Conservation (phyloP, 352 stramenopile species). For the Chrysophaeum taylorii region DNA sequence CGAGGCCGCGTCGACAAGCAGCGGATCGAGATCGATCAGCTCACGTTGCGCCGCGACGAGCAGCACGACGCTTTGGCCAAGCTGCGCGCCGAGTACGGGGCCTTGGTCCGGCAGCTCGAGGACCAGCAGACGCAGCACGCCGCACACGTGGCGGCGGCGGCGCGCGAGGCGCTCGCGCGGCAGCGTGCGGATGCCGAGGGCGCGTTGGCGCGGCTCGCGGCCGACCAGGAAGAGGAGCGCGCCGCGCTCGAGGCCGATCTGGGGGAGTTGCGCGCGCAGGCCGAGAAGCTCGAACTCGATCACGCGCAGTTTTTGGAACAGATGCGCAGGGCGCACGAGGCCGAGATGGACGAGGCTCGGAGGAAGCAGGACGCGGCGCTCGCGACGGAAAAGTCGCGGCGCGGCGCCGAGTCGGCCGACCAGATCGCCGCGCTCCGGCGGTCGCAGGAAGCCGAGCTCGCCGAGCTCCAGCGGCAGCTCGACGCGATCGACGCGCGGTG, state of each 20-base stretch:
- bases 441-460: neutral
- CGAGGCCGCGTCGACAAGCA: neutral
- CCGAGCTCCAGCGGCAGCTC: neutral
- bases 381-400: no score
- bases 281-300: no score
- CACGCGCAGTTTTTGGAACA: no score
- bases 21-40: neutral
- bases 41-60: neutral
- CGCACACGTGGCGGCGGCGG: neutral
- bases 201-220: neutral
- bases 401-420: no score
- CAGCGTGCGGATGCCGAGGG: no score
- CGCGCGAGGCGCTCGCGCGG: neutral
- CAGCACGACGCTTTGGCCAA: neutral
- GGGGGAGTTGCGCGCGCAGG: no score
- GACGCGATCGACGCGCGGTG: no score
- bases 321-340: no score
- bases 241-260: neutral
- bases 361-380: no score
- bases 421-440: neutral
- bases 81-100: neutral
- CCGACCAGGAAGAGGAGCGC: neutral
- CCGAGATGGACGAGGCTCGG: no score
- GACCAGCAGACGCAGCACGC: conserved; percentile 8
- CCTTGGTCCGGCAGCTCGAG: neutral